Base-by-base conservation (phyloP, 306 rosid species). In the Betula pendula region DNA sequence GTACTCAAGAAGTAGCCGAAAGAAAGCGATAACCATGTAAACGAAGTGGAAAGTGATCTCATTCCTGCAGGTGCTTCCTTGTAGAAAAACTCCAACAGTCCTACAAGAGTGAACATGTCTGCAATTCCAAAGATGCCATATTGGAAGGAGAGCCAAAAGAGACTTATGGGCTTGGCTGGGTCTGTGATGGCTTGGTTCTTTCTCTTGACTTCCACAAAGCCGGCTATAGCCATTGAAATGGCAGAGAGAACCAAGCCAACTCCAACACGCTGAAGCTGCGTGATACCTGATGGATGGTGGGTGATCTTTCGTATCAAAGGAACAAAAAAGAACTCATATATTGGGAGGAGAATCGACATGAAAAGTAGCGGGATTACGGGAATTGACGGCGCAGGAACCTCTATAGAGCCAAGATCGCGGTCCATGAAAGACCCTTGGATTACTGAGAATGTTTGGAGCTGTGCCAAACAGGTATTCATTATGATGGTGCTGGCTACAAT, bases 71-170 rank as follows among this genome's bases (percentile, higher is more conserved):
- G 96, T 19, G 96, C 87, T 83, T 94, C 97, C 68, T 84, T 87
- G 75, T 94, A 91, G 56, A 90, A 94, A 27, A 91, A 94, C 19
- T 94, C 97, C 9, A 94, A 79, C 5, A 94, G 75, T 38, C 98
- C 98, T 2, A 91, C 91, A 2, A 85, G 84, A 8, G 98, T 93
- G 87, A 93, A 93, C 98, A 93, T 88, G 66, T 93, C 97, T 13
- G 97, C 97, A 47, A 90, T 82, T 19, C 98, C 98, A 70, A 93
- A 93, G 16, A 91, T 88, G 0, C 87, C 91, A 66, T 87, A 91
- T 68, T 90, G 98, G 67, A 90, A 90, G 1, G 97, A 87, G 11
- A 94, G 84, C 97, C 97, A 94, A 22, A 91, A 88, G 44, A 94
- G 77, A 40, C 91, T 89, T 31, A 91, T 84, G 8, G 83, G 90